Base-by-base conservation (phyloP, 192 early-diverging fungal genomes). In the Entophlyctis helioformis region DNA sequence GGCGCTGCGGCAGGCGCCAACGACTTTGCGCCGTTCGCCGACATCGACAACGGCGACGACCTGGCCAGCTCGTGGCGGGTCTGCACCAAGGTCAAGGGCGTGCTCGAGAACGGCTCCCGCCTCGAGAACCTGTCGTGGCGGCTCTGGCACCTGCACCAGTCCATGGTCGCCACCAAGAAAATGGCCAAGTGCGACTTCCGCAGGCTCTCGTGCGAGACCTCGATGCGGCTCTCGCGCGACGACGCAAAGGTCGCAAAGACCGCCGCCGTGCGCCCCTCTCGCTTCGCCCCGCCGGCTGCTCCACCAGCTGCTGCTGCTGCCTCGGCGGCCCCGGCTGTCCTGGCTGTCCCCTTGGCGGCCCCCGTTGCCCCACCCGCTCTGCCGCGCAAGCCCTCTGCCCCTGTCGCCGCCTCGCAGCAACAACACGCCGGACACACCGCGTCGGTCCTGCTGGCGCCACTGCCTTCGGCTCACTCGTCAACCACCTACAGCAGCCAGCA, bases 121-220 rank as follows among this genome's bases (percentile, higher is more conserved):
- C 57, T 87, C 19, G 86, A 87, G 50, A 89, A 89, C 54, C 69
- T 87, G 44, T 87, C 85, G 21, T 89, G 86, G 86, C 64, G 86
- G 27, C 58, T 89, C 26, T 89, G 86, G 86, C 83, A 84, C 50
- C 61, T 83, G 51, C 82, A 87, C 39, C 59, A 61, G 31, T 5
- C 18, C 46, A 20, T 60, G 36, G 54, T 46, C 1, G 24, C 37
- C 12, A 35, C 56, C 29, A 51, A 59, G 9, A 53, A 59, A 25
- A 7, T 38, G 27, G 13, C 27, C 22, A 13, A 40, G 9, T 27
- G 9, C 9, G 7, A 36, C 9, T 22, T 51, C 23, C 41, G 35
- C 22, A 51, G 22, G 3, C 46, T 9, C 20, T 13, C 16, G 20
- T n/a, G n/a, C 40, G 16, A 42, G 13, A 10, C 19, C 16, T 42